Conservation (phyloP, 2,329 filamentous ascomycete species). For the Penicillium paneum region DNA sequence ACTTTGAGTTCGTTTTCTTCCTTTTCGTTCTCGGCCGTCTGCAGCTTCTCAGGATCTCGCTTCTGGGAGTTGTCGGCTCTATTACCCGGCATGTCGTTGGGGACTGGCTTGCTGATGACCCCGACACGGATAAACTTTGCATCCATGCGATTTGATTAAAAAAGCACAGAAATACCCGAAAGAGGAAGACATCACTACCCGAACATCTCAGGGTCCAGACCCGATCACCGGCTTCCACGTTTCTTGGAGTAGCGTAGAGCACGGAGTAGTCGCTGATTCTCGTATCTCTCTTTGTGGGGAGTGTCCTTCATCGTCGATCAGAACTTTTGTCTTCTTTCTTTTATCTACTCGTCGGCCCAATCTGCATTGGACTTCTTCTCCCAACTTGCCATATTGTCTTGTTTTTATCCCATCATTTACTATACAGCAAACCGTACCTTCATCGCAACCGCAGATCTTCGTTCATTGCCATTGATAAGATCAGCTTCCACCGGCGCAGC, state of each 20-base stretch:
- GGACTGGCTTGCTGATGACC: neutral
- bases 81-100: neutral
- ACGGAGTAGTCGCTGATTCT: conserved; percentile 1
- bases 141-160: no score
- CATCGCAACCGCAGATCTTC: neutral
- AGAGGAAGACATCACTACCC: neutral
- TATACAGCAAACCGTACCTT: neutral
- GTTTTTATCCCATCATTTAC: neutral
- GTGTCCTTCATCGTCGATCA: conserved; percentile 6
- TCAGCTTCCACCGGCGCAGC: neutral
- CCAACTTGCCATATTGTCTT: conserved; percentile 8
- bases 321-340: conserved; percentile 13
- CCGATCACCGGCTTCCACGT: neutral
- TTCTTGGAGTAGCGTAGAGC: neutral
- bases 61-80: neutral
- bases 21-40: conserved; percentile 14
- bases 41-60: conserved; percentile 2
- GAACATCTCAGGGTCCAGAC: conserved; percentile 4
- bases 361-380: conserved; percentile 8
- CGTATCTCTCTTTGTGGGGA: conserved; percentile 14
- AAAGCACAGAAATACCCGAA: neutral
- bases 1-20: conserved; percentile 26
- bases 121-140: neutral
- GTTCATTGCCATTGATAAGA: neutral
- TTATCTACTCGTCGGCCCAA: conserved; percentile 16